Evolutionary conservation across 176 grass and related monocot genomes (phyloP).

Genomic region (Poa annua): DNA sequence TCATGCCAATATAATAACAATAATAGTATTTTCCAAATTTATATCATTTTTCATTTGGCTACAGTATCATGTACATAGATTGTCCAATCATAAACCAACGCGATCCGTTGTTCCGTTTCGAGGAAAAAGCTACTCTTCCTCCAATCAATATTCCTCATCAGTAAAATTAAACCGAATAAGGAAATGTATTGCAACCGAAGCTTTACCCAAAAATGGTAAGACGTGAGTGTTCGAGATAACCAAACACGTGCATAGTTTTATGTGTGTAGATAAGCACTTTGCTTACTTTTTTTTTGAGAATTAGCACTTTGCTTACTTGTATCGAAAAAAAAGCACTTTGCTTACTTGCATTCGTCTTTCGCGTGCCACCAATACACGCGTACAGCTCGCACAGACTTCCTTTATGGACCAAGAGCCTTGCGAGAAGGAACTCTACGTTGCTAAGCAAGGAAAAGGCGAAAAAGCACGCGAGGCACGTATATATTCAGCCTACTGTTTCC

Average conservation of each 20-base stretch:
- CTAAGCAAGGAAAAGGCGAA: constrained; percentile 35
- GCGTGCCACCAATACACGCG: not conserved
- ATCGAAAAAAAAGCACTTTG: not conserved
- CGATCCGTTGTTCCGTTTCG: too few relatives aligned
- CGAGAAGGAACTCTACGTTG: constrained; percentile 7
- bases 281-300: too few relatives aligned
- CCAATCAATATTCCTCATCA: too few relatives aligned
- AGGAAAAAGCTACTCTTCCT: too few relatives aligned
- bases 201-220: not conserved
- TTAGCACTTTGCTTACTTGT: not conserved
- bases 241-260: not conserved
- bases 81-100: too few relatives aligned
- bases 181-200: not conserved
- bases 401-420: constrained; percentile 14
- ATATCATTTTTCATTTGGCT: too few relatives aligned
- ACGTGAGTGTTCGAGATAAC: not conserved
- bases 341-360: not conserved
- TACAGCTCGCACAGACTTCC: constrained; percentile 4
- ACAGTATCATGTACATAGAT: too few relatives aligned
- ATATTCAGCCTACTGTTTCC: not conserved
- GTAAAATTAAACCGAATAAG: not conserved
- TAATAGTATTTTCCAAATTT: too few relatives aligned
- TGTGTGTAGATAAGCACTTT: constrained; percentile 2
- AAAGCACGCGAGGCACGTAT: not conserved
- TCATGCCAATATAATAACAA: too few relatives aligned